Evolutionary conservation across 176 grass and related monocot genomes (phyloP), one percentile per base, ranked within the genome.

Genomic region (Lolium perenne): DNA sequence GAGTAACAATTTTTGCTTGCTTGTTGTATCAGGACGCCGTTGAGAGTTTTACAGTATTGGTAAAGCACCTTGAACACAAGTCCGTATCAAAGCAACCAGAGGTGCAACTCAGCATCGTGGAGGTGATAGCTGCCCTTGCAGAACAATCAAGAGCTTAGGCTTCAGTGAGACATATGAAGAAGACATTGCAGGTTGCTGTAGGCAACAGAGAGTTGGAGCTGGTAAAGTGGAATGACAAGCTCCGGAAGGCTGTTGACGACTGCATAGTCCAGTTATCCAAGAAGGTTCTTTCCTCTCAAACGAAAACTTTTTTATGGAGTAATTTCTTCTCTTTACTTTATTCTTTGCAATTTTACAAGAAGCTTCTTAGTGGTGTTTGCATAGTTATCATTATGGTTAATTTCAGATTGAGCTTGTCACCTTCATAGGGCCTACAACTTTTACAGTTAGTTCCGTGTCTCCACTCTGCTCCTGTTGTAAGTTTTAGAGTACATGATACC

Each of bases 1-100:
- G n/a, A n/a, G n/a, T n/a, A n/a, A n/a, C n/a, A n/a, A n/a, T n/a
- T n/a, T n/a, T n/a, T n/a, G n/a, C n/a, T n/a, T n/a, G n/a, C n/a
- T n/a, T n/a, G n/a, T n/a, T n/a, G n/a, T n/a, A n/a, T n/a, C n/a
- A n/a, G n/a, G n/a, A n/a, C n/a, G n/a, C n/a, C n/a, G n/a, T n/a
- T n/a, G n/a, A n/a, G n/a, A n/a, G n/a, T n/a, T n/a, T n/a, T n/a
- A n/a, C 95, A 15, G 73, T 98, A 81, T 47, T 98, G 67, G 83
- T 98, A 75, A 98, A 98, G 93, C 93, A 98, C 83, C 88, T 98
- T 76, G 95, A 98, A 59, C 93, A 98, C 86, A 98, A 95, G 84
- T 64, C 91, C 46, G 41, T 95, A 23, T 50, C 90, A 81, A 98
- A 98, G 85, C 93, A 95, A 18, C 93, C 95, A 85, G 93, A 95